These are phyloP conservation scores for Orbilia oligospora DNA, from an alignment of 2,329 filamentous ascomycete genomes.

Conservation along the genomic window DNA sequence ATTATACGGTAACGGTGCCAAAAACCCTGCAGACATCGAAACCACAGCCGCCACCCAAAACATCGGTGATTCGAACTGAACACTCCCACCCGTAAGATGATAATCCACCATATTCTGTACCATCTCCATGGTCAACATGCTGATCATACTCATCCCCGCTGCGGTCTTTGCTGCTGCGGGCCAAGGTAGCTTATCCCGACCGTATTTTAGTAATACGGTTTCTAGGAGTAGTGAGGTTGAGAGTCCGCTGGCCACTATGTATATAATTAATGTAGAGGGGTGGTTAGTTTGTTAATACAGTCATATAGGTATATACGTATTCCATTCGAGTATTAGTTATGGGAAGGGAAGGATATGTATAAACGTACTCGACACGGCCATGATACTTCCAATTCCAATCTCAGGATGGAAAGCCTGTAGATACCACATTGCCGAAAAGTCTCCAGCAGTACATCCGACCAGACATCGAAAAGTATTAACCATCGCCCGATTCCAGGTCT, in stretches of 20 bases:
- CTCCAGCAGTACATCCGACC: slow-evolving; percentile 72
- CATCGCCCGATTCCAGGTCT: slow-evolving; percentile 70
- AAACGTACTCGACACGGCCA: slow-evolving; percentile 72
- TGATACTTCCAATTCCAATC: slow-evolving; percentile 70
- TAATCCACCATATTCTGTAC: slow-evolving; percentile 73
- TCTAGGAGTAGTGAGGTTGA: slow-evolving; percentile 72
- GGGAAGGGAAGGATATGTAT: background rate
- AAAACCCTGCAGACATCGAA: slow-evolving; percentile 69
- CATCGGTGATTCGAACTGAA: slow-evolving; percentile 69
- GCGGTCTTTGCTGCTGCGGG: slow-evolving; percentile 70
- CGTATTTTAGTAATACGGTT: slow-evolving; percentile 70
- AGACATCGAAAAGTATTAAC: slow-evolving; percentile 74
- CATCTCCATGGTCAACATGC: slow-evolving; percentile 74
- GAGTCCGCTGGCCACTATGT: slow-evolving; percentile 71
- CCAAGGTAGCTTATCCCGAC: slow-evolving; percentile 71
- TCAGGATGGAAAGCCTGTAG: slow-evolving; percentile 70
- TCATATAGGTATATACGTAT: too few relatives aligned
- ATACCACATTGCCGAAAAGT: slow-evolving; percentile 73
- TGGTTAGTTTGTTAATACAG: too few relatives aligned
- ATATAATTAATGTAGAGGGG: too few relatives aligned
- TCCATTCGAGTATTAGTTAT: too few relatives aligned
- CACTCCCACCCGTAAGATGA: slow-evolving; percentile 71
- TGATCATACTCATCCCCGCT: slow-evolving; percentile 74
- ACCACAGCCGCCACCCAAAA: slow-evolving; percentile 72
- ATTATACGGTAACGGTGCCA: slow-evolving; percentile 72